A percentile compares a stretch with the other conserved stretches of the same genome.
Conservation (phyloP, 495 filamentous ascomycete species). For the Aspergillus baeticus region DNA sequence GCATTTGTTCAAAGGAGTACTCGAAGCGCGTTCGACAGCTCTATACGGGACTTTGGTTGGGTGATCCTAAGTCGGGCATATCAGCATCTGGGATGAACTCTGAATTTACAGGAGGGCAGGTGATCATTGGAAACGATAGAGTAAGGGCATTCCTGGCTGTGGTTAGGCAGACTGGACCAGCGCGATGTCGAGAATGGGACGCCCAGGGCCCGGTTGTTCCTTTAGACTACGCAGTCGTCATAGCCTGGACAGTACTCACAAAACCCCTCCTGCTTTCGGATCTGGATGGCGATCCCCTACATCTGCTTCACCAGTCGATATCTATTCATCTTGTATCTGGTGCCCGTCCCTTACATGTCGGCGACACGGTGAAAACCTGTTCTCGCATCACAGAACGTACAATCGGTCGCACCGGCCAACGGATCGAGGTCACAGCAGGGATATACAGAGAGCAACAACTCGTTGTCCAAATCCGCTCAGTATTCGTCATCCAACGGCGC, state of each 20-base stretch:
- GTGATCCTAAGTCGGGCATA: not conserved
- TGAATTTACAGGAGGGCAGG: not conserved
- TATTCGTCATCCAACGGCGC: slow-evolving; percentile 2
- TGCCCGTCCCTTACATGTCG: slow-evolving; percentile 22
- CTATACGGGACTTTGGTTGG: not conserved
- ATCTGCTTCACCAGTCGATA: slow-evolving; percentile 33
- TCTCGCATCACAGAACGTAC: slow-evolving; percentile 21
- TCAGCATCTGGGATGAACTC: not conserved
- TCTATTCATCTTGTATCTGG: slow-evolving; percentile 21
- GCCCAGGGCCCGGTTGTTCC: slow-evolving; percentile 8
- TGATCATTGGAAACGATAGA: not conserved
- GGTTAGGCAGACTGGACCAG: not conserved
- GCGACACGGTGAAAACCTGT: slow-evolving; percentile 27
- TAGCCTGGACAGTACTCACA: slow-evolving; percentile 32
- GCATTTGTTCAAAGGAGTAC: too few species aligned
- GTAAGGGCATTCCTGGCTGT: not conserved
- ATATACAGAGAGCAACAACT: not conserved
- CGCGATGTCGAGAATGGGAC: not conserved
- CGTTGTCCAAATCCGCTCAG: not conserved
- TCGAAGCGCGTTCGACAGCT: not conserved
- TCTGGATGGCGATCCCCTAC: slow-evolving; percentile 30
- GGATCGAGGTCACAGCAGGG: not conserved
- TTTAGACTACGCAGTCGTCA: slow-evolving; percentile 17
- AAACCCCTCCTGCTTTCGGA: slow-evolving; percentile 23
- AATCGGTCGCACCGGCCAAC: slow-evolving; percentile 21